Conservation (phyloP, 2,329 filamentous ascomycete species). For the Ophiostoma sp. region DNA sequence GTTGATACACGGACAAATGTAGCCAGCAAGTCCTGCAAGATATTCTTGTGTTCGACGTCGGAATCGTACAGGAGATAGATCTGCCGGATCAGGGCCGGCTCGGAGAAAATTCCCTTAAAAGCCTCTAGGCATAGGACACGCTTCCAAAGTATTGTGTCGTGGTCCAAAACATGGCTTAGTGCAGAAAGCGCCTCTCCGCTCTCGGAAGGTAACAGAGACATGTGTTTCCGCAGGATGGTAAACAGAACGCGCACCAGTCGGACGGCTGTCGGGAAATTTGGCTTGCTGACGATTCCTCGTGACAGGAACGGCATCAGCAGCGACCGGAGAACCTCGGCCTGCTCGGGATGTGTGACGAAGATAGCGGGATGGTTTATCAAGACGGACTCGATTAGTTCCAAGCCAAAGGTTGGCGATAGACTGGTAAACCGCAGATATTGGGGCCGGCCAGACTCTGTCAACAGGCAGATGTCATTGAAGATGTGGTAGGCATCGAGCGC, state of each 20-base stretch:
- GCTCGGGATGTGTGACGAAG: constrained; percentile 72
- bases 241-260: constrained; percentile 78
- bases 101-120: constrained; percentile 77
- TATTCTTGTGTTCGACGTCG: constrained; percentile 62
- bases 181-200: constrained; percentile 77
- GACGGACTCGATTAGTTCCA: constrained; percentile 89
- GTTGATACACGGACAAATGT: constrained; percentile 88
- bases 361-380: constrained; percentile 78
- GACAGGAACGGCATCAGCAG: constrained; percentile 80
- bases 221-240: constrained; percentile 71
- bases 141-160: constrained; percentile 80
- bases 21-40: constrained; percentile 76
- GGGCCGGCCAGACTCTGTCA: constrained; percentile 77
- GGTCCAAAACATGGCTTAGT: constrained; percentile 80
- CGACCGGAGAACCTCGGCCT: constrained; percentile 68
- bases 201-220: constrained; percentile 67
- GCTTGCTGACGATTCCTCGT: constrained; percentile 68
- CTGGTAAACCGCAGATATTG: constrained; percentile 75
- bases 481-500: constrained; percentile 82
- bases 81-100: constrained; percentile 68
- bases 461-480: constrained; percentile 82
- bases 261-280: constrained; percentile 75
- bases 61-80: constrained; percentile 79
- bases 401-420: constrained; percentile 73
- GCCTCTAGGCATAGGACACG: constrained; percentile 86